Percentiles rank a stretch among this genome's conserved stretches.
These are phyloP conservation scores for Penicillium sp. DNA, from an alignment of 2,329 filamentous ascomycete genomes.

Conservation along the genomic window DNA sequence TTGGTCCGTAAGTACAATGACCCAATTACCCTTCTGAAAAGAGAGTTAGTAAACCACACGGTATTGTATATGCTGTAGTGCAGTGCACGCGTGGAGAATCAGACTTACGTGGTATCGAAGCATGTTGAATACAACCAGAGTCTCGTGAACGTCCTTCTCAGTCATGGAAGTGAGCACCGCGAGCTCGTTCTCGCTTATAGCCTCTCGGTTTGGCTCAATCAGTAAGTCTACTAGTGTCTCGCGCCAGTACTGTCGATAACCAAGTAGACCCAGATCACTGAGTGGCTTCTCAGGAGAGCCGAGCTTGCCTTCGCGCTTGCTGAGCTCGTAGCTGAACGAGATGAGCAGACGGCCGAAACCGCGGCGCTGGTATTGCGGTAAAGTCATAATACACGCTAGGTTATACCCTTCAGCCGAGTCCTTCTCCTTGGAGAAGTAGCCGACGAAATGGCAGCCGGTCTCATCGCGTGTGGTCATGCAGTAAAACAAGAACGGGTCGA, in stretches of 20 bases:
- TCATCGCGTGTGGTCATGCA: slow-evolving; percentile 94
- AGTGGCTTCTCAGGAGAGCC: slow-evolving; percentile 96
- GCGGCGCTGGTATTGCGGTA: slow-evolving; percentile 94
- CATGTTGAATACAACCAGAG: slow-evolving; percentile 90
- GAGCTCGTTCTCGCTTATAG: slow-evolving; percentile 79
- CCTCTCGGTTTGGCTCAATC: slow-evolving; percentile 64
- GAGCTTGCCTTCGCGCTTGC: slow-evolving; percentile 89
- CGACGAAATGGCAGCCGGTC: slow-evolving; percentile 90
- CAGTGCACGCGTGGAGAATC: neutral
- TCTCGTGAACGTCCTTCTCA: slow-evolving; percentile 94
- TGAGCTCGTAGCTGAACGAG: slow-evolving; percentile 95
- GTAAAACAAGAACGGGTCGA: slow-evolving; percentile 95
- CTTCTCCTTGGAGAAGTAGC: slow-evolving; percentile 99
- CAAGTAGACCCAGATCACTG: slow-evolving; percentile 85
- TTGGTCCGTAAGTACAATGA: slow-evolving; percentile 85
- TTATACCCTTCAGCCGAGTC: slow-evolving; percentile 97
- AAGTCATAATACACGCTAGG: slow-evolving; percentile 92
- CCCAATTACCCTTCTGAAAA: slow-evolving; percentile 78
- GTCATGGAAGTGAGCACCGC: slow-evolving; percentile 84
- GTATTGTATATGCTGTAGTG: neutral
- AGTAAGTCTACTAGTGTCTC: slow-evolving; percentile 88
- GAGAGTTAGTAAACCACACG: slow-evolving; percentile 15
- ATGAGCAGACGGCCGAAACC: slow-evolving; percentile 92
- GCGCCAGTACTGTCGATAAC: slow-evolving; percentile 97
- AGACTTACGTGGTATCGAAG: slow-evolving; percentile 72